Evolutionary conservation across 768 basidiomycete genomes (phyloP).

Genomic region (Leccinum longicurvipes): DNA sequence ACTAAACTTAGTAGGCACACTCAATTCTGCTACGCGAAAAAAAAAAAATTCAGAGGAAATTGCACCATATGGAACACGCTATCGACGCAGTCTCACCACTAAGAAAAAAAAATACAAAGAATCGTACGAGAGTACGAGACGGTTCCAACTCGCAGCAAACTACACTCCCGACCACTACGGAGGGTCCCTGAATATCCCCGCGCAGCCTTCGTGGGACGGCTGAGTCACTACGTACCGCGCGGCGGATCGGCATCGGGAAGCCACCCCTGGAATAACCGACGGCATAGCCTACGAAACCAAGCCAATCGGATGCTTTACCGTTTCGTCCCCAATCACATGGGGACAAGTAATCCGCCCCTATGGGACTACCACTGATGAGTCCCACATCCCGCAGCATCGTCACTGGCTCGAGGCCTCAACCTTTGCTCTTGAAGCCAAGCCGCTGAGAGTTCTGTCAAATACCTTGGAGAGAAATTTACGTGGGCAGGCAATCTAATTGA

Average conservation of each 20-base stretch:
- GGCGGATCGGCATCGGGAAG: neutral
- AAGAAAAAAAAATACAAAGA: neutral
- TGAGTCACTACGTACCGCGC: conserved; percentile 2
- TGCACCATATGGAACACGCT: neutral
- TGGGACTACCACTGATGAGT: no score
- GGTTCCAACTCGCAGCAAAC: neutral
- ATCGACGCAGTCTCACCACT: neutral
- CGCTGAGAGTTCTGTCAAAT: no score
- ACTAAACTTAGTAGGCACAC: conserved; percentile 7
- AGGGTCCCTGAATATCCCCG: neutral
- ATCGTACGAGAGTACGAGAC: neutral
- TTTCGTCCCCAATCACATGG: neutral
- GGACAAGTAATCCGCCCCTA: neutral
- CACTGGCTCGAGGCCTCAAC: neutral
- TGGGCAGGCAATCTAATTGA: neutral
- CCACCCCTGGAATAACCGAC: conserved; percentile 4
- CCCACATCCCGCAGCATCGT: neutral
- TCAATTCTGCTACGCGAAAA: neutral
- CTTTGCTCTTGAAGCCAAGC: no score
- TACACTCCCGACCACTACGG: conserved; percentile 18
- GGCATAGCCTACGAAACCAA: conserved; percentile 4
- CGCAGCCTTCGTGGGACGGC: conserved; percentile 6
- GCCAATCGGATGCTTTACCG: conserved; percentile 7
- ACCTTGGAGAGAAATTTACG: neutral
- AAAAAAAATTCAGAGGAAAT: neutral